phyloP scores from a whole-genome alignment of 1,284 basidiomycete species.

The Ganoderma lucidum region DNA sequence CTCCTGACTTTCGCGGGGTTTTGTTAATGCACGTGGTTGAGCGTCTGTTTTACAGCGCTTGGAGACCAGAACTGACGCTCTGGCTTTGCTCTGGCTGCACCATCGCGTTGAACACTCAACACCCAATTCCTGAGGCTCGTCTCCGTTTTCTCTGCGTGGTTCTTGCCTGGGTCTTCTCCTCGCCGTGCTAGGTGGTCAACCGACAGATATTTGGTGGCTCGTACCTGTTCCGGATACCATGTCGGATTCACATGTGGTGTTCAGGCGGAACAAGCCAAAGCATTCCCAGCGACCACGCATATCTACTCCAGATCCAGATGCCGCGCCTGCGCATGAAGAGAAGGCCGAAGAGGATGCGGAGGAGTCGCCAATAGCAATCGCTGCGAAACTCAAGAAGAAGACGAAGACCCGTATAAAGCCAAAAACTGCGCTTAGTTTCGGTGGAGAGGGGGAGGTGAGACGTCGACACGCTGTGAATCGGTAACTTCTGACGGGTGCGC shows the following conservation, averaged over 20 bases:
- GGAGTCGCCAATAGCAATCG: constrained; percentile 62
- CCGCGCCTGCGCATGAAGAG: constrained; percentile 43
- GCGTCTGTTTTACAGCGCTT: constrained; percentile 15
- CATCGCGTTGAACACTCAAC: not conserved
- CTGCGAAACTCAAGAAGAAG: constrained; percentile 74
- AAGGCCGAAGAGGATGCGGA: constrained; percentile 40
- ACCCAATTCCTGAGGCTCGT: not conserved
- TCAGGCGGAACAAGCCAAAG: constrained; percentile 69
- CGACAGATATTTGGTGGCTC: not conserved
- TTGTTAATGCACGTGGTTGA: constrained; percentile 31
- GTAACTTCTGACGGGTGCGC: constrained; percentile 36
- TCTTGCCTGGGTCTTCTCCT: not conserved
- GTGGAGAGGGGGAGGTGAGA: constrained; percentile 78
- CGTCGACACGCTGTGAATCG: constrained; percentile 34
- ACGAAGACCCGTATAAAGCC: constrained; percentile 56
- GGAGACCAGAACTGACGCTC: too few relatives aligned
- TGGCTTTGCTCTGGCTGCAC: too few relatives aligned
- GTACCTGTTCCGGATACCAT: not conserved
- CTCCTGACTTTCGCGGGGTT: constrained; percentile 32
- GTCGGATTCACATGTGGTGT: constrained; percentile 44
- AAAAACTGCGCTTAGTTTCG: constrained; percentile 83
- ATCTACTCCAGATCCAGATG: constrained; percentile 40
- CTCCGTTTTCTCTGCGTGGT: not conserved
- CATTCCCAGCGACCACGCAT: constrained; percentile 55
- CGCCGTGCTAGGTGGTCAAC: not conserved